These are phyloP conservation scores for Juglanconis sp. DNA, from an alignment of 2,329 filamentous ascomycete species.

Conservation along the genomic window DNA sequence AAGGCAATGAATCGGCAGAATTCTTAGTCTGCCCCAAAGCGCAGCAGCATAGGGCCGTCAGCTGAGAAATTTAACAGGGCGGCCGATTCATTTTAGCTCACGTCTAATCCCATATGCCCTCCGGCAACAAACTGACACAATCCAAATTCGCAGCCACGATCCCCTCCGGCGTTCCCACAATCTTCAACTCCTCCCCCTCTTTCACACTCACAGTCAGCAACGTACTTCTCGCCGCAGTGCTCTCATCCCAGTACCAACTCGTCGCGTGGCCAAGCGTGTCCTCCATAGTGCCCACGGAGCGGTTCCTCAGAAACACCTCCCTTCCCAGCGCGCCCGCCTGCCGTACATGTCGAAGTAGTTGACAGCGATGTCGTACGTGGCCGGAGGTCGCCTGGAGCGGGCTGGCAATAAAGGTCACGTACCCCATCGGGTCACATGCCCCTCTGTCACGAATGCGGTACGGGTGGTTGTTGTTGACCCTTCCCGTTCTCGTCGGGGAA, in stretches of 20 bases:
- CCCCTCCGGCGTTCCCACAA: conserved; percentile 57
- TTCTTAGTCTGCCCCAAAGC: too few species aligned
- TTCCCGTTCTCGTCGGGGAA: conserved; percentile 49
- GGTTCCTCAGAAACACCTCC: conserved; percentile 51
- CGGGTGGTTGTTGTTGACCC: conserved; percentile 56
- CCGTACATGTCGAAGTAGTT: conserved; percentile 64
- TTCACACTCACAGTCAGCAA: conserved; percentile 49
- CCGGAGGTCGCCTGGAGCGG: conserved; percentile 61
- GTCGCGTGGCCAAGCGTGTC: conserved; percentile 55
- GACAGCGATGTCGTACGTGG: conserved; percentile 59
- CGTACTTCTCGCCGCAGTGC: conserved; percentile 61
- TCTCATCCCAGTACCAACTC: conserved; percentile 55
- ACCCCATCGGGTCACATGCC: conserved; percentile 58
- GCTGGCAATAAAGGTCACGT: conserved; percentile 48
- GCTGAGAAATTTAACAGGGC: too few species aligned
- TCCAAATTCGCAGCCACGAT: conserved; percentile 64
- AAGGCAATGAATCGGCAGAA: too few species aligned
- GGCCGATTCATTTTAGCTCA: too few species aligned
- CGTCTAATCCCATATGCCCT: conserved; percentile 51
- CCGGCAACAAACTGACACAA: conserved; percentile 61
- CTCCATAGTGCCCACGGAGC: conserved; percentile 51
- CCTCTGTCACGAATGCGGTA: conserved; percentile 66
- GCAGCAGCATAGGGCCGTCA: too few species aligned
- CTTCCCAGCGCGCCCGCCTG: conserved; percentile 54
- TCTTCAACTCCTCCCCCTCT: conserved; percentile 50